phyloP scores from a whole-genome alignment of 2,329 filamentous ascomycete genomes.

The Calonectria hawksworthii region DNA sequence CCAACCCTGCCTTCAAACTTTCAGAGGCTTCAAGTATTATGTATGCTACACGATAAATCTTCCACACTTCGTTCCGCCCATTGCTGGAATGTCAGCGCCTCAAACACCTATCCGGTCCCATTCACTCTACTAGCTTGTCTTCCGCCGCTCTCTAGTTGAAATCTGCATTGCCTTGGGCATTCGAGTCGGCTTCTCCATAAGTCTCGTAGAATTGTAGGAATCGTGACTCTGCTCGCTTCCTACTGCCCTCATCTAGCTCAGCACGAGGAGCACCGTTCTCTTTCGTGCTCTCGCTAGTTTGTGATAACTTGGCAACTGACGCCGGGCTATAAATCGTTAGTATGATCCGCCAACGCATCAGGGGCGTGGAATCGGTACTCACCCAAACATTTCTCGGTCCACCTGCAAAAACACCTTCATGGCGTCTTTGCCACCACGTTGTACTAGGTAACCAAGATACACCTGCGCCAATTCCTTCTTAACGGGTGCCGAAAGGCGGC shows the following conservation, averaged over 20 bases:
- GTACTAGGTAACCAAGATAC: conserved; percentile 88
- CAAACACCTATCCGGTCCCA: conserved; percentile 15
- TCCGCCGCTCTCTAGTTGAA: conserved; percentile 59
- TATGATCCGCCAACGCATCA: conserved; percentile 13
- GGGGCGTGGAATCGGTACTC: conserved; percentile 48
- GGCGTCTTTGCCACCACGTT: conserved; percentile 84
- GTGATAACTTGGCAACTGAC: conserved; percentile 60
- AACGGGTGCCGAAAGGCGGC: conserved; percentile 74
- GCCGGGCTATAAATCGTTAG: conserved; percentile 55
- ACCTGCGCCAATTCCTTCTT: conserved; percentile 82
- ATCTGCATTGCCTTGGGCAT: conserved; percentile 63
- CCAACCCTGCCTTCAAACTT: conserved; percentile 23
- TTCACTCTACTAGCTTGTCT: not conserved
- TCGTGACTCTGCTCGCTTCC: conserved; percentile 64
- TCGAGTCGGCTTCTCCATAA: conserved; percentile 60
- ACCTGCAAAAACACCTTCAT: conserved; percentile 89
- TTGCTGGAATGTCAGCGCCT: conserved; percentile 18
- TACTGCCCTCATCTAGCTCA: conserved; percentile 66
- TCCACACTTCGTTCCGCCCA: conserved; percentile 13
- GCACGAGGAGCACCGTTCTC: conserved; percentile 59
- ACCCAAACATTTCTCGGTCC: conserved; percentile 91
- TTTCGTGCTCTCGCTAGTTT: conserved; percentile 54
- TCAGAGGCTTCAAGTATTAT: conserved; percentile 31
- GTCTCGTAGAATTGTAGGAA: conserved; percentile 68
- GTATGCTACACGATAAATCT: conserved; percentile 28